Evolutionary conservation across 805 yeast species (phyloP), one percentile per base, ranked within the genome.

Genomic region (Yamadazyma akitaensis): DNA sequence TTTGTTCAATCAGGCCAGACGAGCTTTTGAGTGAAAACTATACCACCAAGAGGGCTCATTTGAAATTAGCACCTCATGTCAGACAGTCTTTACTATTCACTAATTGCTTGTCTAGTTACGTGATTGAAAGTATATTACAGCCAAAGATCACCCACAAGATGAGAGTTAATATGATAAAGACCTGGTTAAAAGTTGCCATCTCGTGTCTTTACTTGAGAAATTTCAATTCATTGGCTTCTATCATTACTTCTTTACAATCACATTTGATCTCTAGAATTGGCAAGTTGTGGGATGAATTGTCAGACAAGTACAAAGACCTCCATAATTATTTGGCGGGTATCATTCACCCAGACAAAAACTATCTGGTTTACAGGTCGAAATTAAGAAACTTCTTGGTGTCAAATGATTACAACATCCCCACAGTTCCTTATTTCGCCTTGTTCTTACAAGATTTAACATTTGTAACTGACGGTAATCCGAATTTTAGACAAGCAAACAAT

Each of bases 371-470:
- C 69, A 67, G 96, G 56, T 69, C 70, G 36, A 84, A 84, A 55
- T 59, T 87, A 44, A 73, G 75, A 45, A 79, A 79, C 55, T 76
- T 84, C 44, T 64, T 83, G 50, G 70, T 66, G 14, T 56, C 73
- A 16, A 72, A 77, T 40, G 79, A 76, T 34, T 65, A 65, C 60
- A 76, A 68, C 48, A 68, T 81, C 17, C 89, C 91, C 0, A 76
- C 81, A 17, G 91, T 87, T 32, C 96, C 96, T 14, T 87, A 85
- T 59, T 74, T 86, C 47, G 82, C 85, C 39, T 65, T 87, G 44
- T 86, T 84, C 61, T 67, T 87, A 38, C 94, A 85, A 63, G 96
- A 87, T 63, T 70, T 87, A 56, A 85, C 91, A 0, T 85, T 86
- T 65, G 80, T 85, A n/a, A 77, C 82, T 43, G 95, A 87, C 54